Base-by-base conservation (phyloP, 345 rosid species). In the Sonneratia alba region DNA sequence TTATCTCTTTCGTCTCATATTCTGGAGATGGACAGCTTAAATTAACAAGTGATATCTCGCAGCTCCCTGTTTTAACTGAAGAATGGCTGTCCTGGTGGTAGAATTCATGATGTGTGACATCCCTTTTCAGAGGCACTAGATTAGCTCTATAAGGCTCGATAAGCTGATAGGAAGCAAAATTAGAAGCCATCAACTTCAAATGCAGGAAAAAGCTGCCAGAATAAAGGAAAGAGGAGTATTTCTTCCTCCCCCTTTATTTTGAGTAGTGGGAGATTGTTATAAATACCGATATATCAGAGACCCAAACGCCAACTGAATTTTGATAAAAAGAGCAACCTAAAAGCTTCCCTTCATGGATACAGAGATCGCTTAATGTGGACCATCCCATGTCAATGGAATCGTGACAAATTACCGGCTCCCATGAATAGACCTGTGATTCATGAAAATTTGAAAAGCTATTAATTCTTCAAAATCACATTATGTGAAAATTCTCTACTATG, bases 331-430 rank as follows among this genome's bases (percentile, higher is more conserved):
- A 95, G 76, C 96, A 92, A 62, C 96, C 96, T 81, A 95, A 69
- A 80, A 95, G 87, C 77, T 92, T 92, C 71, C 87, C 93, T 67
- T 91, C 91, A 43, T 86, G 87, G 80, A 91, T 88, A 82, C 94
- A 90, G 71, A 91, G 82, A 81, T 95, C 97, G 77, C 92, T 89
- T 71, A 95, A 94, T 12, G 88, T 82, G 70, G 94, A 92, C 97
- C 99, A 95, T 71, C 98, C 95, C 80, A 92, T 87, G 77, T 88
- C 92, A 80, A 89, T 81, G 68, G 90, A 61, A 80, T 92, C 99
- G 82, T 88, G 93, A 75, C 91, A 83, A 78, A 89, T 76, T 73
- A 92, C 86, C 72, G 98, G 98, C 81, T 95, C 99, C 99, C 97
- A 95, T 61, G 99, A 92, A 83, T 86, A 92, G 77, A 92, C 97